Percentiles rank a stretch among this genome's conserved stretches.
phyloP scores from a whole-genome alignment of 306 rosid genomes.

The Crataegus laevigata region DNA sequence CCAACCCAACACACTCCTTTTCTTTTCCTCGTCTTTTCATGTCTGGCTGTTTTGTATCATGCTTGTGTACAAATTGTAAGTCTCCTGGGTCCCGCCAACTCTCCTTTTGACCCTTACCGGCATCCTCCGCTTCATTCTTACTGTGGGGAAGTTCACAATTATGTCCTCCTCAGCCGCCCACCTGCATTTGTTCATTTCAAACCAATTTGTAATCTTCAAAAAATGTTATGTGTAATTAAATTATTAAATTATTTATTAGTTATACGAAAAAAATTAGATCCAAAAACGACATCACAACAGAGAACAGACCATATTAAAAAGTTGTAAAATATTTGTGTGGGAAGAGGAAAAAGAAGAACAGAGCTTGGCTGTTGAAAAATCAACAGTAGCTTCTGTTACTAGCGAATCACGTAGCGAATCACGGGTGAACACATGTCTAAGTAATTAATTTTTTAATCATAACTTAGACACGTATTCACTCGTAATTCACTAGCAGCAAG shows the following conservation, averaged over 20 bases:
- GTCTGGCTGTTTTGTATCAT: neutral
- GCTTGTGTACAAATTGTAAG: neutral
- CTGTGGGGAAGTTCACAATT: slow-evolving; percentile 37
- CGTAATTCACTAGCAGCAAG: too few relatives aligned
- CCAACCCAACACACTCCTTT: neutral
- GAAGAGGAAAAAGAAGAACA: neutral
- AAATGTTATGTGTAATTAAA: too few relatives aligned
- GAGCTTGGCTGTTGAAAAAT: too few relatives aligned
- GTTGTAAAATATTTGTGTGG: neutral
- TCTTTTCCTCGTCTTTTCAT: neutral
- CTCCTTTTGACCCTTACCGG: slow-evolving; percentile 32
- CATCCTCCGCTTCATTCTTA: slow-evolving; percentile 42
- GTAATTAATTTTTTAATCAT: too few relatives aligned
- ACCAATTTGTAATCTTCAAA: too few relatives aligned
- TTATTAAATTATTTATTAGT: too few relatives aligned
- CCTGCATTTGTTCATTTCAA: slow-evolving; percentile 8
- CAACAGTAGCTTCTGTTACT: too few relatives aligned
- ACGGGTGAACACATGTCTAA: too few relatives aligned
- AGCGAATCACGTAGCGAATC: too few relatives aligned
- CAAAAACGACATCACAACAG: too few relatives aligned
- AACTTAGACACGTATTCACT: too few relatives aligned
- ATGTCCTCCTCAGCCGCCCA: slow-evolving; percentile 40
- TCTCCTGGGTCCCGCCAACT: neutral
- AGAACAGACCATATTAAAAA: neutral
- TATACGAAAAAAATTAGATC: too few relatives aligned